These are phyloP conservation scores for Taphrina confusa DNA, from an alignment of 1,139 yeast genomes.

Conservation along the genomic window DNA sequence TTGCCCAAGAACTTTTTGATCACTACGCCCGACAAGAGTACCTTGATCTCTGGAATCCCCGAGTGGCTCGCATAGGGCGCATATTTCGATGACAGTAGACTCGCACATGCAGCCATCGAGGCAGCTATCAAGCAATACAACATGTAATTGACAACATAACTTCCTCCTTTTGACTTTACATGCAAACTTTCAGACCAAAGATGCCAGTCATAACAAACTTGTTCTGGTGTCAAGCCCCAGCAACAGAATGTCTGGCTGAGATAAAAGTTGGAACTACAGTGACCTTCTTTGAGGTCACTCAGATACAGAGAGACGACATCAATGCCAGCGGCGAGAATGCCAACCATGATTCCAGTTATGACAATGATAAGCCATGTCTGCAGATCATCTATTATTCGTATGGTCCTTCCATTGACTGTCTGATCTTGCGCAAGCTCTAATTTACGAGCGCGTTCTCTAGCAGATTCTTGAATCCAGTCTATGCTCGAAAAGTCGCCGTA, in stretches of 20 bases:
- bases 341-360: conserved; percentile 10
- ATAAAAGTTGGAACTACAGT: conserved; percentile 7
- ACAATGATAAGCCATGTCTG: conserved; percentile 21
- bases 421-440: conserved; percentile 11
- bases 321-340: conserved; percentile 10
- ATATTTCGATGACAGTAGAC: conserved; percentile 1
- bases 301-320: conserved; percentile 15
- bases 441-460: conserved; percentile 4
- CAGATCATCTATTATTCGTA: conserved; percentile 2
- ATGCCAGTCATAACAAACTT: conserved; percentile 16
- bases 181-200: conserved; percentile 4
- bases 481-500: conserved; percentile 16
- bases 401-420: conserved; percentile 19
- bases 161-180: neutral
- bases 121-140: conserved; percentile 12
- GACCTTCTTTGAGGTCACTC: conserved; percentile 22
- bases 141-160: conserved; percentile 8
- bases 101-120: conserved; percentile 10
- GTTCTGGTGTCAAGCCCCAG: conserved; percentile 12
- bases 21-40: conserved; percentile 59
- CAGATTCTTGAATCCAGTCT: conserved; percentile 18
- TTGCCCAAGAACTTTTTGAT: conserved; percentile 60
- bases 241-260: conserved; percentile 23
- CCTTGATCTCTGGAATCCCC: conserved; percentile 64
- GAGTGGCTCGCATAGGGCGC: conserved; percentile 58